Evolutionary conservation across 371 early-diverging fungal genomes (phyloP), one percentile per base, ranked within the genome.

Genomic region (Vairimorpha apis): DNA sequence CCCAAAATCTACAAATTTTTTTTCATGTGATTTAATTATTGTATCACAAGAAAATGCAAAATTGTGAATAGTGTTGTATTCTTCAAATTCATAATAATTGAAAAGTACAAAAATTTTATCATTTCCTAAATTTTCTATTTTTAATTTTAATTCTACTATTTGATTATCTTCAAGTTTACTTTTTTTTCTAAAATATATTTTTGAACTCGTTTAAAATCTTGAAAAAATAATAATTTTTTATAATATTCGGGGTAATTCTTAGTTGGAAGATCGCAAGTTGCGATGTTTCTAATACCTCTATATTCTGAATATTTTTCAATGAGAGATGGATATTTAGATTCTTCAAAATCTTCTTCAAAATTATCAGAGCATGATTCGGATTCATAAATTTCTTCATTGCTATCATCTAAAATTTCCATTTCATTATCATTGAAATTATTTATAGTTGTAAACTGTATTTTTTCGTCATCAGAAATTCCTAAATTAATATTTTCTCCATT

Each of bases 191-290:
- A 7, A 16, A 78, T 53, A n/a, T 45, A n/a, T 8, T 43, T 77
- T 21, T 79, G 63, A 5, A 68, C 53, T 3, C 35, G 33, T 33
- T 53, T 71, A 18, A 53, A 62, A 44, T 79, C 68, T 58, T 74
- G 70, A 66, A 75, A 72, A 72, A 76, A 73, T 43, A 72, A 65
- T 41, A 83, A 45, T 64, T 80, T 45, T 49, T 69, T 67, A 59
- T 83, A 69, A 71, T 79, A 51, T 27, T 72, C 69, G 29, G 70
- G 77, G 41, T 65, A 75, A 38, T 27, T 68, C 43, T 74, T 67
- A 63, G 73, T 64, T 49, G 7, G 59, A 64, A 45, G 67, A 27
- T 64, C 67, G 68, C 72, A 76, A 41, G 67, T 80, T 18, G 63
- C n/a, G 37, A 72, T 53, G 66, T 62, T 76, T 68, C 60, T 76